Evolutionary conservation across 2,329 filamentous ascomycete genomes (phyloP), one percentile per base, ranked within the genome.

Genomic region (Thelonectria olida): DNA sequence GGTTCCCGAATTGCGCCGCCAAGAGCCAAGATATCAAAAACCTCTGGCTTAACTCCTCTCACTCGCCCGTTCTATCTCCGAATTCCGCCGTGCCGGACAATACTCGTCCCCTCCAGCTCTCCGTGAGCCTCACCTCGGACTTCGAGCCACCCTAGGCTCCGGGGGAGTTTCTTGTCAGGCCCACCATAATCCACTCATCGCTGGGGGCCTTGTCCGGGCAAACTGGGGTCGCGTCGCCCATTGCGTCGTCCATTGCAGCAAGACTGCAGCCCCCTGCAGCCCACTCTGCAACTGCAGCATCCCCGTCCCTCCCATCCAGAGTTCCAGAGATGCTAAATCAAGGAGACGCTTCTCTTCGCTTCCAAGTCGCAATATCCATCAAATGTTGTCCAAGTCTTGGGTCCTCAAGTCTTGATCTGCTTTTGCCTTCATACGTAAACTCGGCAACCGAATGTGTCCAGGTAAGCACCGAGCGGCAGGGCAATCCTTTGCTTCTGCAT

Each of bases 211-310:
- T 49, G 68, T 60, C 66, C 69, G 47, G 68, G 65, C 68, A 71
- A 65, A 68, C 68, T 68, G 68, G 67, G 68, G 68, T 71, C 55
- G 60, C 58, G 61, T 52, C 54, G 68, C 56, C 60, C 54, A 67
- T 63, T 65, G 61, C 49, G 54, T 69, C 62, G 56, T 61, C 63
- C 58, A 62, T 61, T 66, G 62, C 66, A 67, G 64, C 42, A 58
- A 45, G 42, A 54, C 44, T 54, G 65, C 61, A 56, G 61, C 61
- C 41, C 47, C 25, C 45, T 61, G 48, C 47, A 61, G 57, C 51
- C 57, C 42, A 50, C 54, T 61, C 50, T 56, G 62, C 45, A 58
- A 45, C 52, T 63, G 58, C 63, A 61, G 48, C 65, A 64, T 64
- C 62, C 67, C 66, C 63, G 61, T 62, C 47, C 58, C 51, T 59